phyloP scores from a whole-genome alignment of 2,329 filamentous ascomycete genomes.

The Ceratocystis harringtonii region DNA sequence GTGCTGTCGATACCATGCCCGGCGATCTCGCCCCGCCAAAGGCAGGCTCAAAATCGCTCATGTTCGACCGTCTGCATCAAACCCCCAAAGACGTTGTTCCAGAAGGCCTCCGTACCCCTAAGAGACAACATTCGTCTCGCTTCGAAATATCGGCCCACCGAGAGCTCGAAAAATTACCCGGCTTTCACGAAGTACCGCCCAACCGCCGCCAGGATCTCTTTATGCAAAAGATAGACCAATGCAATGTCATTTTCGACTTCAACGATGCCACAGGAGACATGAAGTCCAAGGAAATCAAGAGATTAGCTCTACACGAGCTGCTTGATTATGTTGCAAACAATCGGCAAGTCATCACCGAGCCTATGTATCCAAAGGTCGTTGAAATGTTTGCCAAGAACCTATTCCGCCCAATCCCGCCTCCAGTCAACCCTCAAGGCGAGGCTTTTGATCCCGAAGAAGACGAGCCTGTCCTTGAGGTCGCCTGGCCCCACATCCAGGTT shows the following conservation, averaged over 20 bases:
- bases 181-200: conserved; percentile 93
- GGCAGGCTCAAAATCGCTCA: conserved; percentile 71
- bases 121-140: conserved; percentile 90
- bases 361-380: conserved; percentile 96
- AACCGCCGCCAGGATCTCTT: conserved; percentile 92
- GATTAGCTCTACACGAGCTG: conserved; percentile 84
- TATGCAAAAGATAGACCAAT: conserved; percentile 99
- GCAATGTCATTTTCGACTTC: conserved; percentile 99
- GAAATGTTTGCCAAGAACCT: conserved; percentile 99
- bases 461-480: conserved; percentile 92
- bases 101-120: conserved; percentile 86
- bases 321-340: conserved; percentile 98
- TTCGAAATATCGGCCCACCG: conserved; percentile 96
- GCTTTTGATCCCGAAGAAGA: conserved; percentile 98
- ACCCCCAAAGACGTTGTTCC: conserved; percentile 86
- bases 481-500: conserved; percentile 98
- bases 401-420: conserved; percentile 90
- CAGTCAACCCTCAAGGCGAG: conserved; percentile 94
- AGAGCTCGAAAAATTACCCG: conserved; percentile 90
- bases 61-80: conserved; percentile 79
- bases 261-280: conserved; percentile 96
- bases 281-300: conserved; percentile 99
- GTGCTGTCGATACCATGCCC: conserved; percentile 93
- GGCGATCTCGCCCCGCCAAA: conserved; percentile 92
- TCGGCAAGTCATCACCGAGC: conserved; percentile 92